phyloP scores from a whole-genome alignment of 2,329 filamentous ascomycete genomes.

The Aspergillus aculeatinus region DNA sequence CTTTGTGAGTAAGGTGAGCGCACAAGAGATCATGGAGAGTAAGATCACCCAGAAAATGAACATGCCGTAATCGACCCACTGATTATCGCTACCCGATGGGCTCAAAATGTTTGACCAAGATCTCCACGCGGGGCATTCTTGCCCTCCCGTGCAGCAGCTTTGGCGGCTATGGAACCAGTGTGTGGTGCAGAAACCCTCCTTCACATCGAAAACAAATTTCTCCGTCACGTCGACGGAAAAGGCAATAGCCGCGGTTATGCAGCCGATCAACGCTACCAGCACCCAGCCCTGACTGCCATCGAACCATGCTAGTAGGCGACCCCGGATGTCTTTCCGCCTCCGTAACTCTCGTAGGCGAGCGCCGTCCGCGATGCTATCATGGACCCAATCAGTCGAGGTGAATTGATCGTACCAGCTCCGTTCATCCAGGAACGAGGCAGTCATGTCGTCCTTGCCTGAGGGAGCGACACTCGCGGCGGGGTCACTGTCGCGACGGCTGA shows the following conservation, averaged over 20 bases:
- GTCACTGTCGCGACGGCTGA: constrained; percentile 51
- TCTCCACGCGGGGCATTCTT: constrained; percentile 59
- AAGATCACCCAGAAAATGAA: constrained; percentile 71
- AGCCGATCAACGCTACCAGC: constrained; percentile 83
- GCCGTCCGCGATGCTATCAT: constrained; percentile 93
- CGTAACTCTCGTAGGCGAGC: constrained; percentile 82
- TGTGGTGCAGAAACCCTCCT: constrained; percentile 77
- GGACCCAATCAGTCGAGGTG: constrained; percentile 96
- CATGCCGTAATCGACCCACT: constrained; percentile 73
- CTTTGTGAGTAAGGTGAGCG: constrained; percentile 84
- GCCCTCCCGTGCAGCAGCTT: constrained; percentile 59
- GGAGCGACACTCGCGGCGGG: constrained; percentile 22
- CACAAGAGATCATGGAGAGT: constrained; percentile 70
- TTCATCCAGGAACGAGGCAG: constrained; percentile 70
- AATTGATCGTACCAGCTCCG: constrained; percentile 99
- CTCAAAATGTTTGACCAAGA: constrained; percentile 65
- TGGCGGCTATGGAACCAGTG: constrained; percentile 74
- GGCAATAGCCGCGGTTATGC: constrained; percentile 78
- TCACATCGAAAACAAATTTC: constrained; percentile 81
- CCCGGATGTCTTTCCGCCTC: constrained; percentile 77
- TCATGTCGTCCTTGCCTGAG: constrained; percentile 53
- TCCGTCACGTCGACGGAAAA: constrained; percentile 90
- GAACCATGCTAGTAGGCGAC: constrained; percentile 72
- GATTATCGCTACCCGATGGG: constrained; percentile 47
- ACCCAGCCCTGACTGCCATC: constrained; percentile 95